Evolutionary conservation across 78 protist species (phyloP).

Genomic region (Polysphondylium violaceum): DNA sequence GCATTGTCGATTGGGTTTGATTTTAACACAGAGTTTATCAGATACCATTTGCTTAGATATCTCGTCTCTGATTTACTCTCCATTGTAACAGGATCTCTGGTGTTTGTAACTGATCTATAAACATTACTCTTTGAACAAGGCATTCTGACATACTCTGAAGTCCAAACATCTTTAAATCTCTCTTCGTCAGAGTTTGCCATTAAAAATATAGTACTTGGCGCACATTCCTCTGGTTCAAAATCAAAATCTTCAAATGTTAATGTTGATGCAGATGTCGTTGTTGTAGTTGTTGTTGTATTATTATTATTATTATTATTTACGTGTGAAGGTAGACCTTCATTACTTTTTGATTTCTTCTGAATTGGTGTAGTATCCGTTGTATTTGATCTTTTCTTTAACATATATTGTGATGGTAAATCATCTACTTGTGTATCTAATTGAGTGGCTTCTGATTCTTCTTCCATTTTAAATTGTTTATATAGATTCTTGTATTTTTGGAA

Average conservation of each 20-base stretch:
- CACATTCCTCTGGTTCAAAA: slow-evolving; percentile 13
- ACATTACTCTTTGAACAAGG: slow-evolving; percentile 69
- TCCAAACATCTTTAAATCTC: slow-evolving; percentile 74
- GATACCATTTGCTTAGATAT: slow-evolving; percentile 67
- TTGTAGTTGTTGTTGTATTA: background rate
- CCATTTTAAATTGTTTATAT: too few relatives aligned
- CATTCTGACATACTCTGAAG: slow-evolving; percentile 62
- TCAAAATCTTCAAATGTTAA: background rate
- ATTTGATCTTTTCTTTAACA: background rate
- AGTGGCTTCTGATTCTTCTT: slow-evolving; percentile 7
- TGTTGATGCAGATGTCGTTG: background rate
- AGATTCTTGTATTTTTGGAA: too few relatives aligned
- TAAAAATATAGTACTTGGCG: slow-evolving; percentile 24
- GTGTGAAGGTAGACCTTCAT: background rate
- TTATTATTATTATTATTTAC: background rate
- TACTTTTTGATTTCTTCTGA: background rate
- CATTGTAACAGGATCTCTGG: background rate
- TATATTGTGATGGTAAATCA: background rate
- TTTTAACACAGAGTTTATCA: slow-evolving; percentile 27
- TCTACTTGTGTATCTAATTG: background rate
- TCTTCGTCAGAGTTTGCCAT: slow-evolving; percentile 26
- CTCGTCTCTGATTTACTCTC: background rate
- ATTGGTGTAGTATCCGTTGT: background rate
- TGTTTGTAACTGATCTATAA: background rate
- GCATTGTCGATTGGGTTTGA: slow-evolving; percentile 17